Conservation (phyloP, 1,284 basidiomycete species). For the Hymenochaete sp. region DNA sequence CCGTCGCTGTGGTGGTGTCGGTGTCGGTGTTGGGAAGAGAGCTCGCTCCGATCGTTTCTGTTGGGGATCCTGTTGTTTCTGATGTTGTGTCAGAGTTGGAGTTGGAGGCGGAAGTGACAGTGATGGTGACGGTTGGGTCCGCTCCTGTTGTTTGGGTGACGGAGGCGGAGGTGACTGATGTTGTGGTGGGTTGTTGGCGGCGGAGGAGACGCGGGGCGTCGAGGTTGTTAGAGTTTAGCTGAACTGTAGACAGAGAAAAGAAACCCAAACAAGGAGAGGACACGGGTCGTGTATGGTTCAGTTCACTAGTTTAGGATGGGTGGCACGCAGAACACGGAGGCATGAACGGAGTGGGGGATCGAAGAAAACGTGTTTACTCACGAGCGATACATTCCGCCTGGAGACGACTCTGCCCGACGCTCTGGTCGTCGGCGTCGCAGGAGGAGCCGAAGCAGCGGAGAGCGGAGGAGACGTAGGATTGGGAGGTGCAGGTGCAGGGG, state of each 20-base stretch:
- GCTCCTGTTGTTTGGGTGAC: no score
- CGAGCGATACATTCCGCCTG: neutral
- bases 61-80: neutral
- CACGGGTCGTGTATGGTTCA: no score
- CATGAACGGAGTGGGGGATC: no score
- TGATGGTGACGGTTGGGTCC: neutral
- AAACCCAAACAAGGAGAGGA: neutral
- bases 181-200: neutral
- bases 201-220: no score
- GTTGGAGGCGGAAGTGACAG: neutral
- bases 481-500: slow-evolving; percentile 1
- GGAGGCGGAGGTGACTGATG: neutral
- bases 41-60: neutral
- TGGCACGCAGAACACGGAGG: no score
- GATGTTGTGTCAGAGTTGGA: neutral
- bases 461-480: neutral
- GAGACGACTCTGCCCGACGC: neutral
- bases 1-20: no score
- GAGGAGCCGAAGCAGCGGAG: neutral
- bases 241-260: neutral
- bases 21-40: no score
- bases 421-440: neutral
- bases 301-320: no score
- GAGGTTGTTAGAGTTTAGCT: neutral
- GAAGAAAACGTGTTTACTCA: no score